Base-by-base conservation (phyloP, 495 filamentous ascomycete species). In the Talaromyces proteolyticus region DNA sequence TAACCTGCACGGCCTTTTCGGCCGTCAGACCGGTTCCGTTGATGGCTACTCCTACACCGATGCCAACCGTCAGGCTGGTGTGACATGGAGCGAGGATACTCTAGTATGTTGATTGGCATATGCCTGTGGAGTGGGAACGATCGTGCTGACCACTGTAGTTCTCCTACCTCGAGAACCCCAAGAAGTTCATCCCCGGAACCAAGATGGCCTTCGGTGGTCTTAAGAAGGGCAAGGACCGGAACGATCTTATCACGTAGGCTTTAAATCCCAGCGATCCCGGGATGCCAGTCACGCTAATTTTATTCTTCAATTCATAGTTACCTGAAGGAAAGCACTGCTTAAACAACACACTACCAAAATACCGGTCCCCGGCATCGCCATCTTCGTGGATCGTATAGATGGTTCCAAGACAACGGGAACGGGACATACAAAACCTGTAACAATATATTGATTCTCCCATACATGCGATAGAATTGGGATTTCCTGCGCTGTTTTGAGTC, bases 201-300 rank as follows among this genome's bases (percentile, higher is more conserved):
- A 99, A 99, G 89, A 99, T 99, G 93, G 93, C 93, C 64, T 99
- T 99, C 71, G 93, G 93, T 77, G 93, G 93, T 66, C 79, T 99
- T 59, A 99, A 99, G 92, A 99, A 99, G 87, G 82, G 79, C 58
- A 96, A 96, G 87, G 93, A 99, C 78, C 81, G 93, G 70, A 97
- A 97, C 74, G 94, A 99, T 76, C 80, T 99, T 59, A 95, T 97
- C 81, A 92, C 91, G 89, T 95, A 86, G 60, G 89, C 6, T 14
- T 14, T n/a, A 14, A 34, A 34, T 8, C 1, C 4, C 29, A 34
- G 29, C 8, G 29, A 34, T 14, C 4, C 14, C 14, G 4, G 8
- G 14, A 34, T 10, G 29, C 8, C 8, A 2, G 8, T 10, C 29
- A 4, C 29, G 29, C 29, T 34, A 34, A 34, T 14, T 34, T 4